Evolutionary conservation across 169 alveolate species (phyloP).

Genomic region (Plasmodium sp.): DNA sequence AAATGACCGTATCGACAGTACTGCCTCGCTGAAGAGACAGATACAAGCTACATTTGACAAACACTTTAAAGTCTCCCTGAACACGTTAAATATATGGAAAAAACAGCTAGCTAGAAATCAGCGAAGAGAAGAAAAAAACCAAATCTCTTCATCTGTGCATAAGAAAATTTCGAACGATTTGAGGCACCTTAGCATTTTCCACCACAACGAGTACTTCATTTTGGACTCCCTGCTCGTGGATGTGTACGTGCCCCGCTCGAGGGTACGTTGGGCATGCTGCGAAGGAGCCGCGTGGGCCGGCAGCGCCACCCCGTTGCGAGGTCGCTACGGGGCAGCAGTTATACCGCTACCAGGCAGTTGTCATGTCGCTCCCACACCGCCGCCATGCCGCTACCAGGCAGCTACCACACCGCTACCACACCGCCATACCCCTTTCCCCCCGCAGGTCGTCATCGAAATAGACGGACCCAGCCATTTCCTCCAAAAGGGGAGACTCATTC

Average conservation of each 20-base stretch:
- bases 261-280: neutral
- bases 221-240: slow-evolving; percentile 62
- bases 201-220: slow-evolving; percentile 43
- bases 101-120: slow-evolving; percentile 71
- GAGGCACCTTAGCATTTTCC: slow-evolving; percentile 20
- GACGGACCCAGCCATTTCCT: slow-evolving; percentile 67
- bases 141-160: slow-evolving; percentile 56
- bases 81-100: slow-evolving; percentile 64
- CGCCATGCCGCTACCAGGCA: too few species aligned
- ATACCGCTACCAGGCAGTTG: too few species aligned
- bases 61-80: slow-evolving; percentile 30
- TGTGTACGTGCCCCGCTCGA: slow-evolving; percentile 19
- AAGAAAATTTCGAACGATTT: slow-evolving; percentile 52
- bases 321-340: neutral
- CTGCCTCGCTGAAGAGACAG: neutral
- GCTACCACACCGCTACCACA: neutral
- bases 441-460: slow-evolving; percentile 36
- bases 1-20: neutral
- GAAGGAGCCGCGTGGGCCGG: neutral
- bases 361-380: too few species aligned
- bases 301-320: neutral
- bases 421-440: neutral
- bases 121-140: slow-evolving; percentile 54
- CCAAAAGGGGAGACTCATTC: slow-evolving; percentile 27
- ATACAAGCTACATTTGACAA: slow-evolving; percentile 66